These are phyloP conservation scores for Neurospora sp. DNA, from an alignment of 495 filamentous ascomycete genomes.

Conservation along the genomic window DNA sequence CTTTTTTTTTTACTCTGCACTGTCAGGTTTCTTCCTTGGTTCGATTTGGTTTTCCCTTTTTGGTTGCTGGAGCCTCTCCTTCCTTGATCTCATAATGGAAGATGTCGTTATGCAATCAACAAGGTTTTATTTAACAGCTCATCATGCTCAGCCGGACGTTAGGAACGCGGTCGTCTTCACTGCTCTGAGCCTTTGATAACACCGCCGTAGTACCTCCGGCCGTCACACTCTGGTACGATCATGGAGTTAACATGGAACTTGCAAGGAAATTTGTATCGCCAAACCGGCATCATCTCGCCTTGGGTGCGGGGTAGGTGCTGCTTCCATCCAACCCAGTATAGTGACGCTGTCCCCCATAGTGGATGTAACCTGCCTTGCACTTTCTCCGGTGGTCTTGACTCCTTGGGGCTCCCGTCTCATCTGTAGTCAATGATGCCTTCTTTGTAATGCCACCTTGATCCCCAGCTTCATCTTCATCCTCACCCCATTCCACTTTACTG, in stretches of 20 bases:
- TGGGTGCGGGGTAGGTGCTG: neutral
- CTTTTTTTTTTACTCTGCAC: neutral
- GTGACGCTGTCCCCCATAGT: neutral
- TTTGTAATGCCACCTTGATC: neutral
- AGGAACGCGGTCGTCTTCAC: neutral
- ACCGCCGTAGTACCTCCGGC: neutral
- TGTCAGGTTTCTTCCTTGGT: neutral
- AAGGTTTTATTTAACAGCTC: too few relatives aligned
- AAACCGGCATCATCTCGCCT: neutral
- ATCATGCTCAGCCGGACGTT: neutral
- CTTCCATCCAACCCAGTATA: neutral
- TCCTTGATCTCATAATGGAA: neutral
- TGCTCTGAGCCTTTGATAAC: neutral
- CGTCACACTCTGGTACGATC: neutral
- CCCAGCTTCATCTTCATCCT: neutral
- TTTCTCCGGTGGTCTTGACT: neutral
- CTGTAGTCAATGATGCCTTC: neutral
- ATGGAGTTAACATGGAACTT: neutral
- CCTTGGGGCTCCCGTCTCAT: neutral
- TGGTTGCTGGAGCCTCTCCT: neutral
- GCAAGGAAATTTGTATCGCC: neutral
- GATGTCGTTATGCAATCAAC: neutral
- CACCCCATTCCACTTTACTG: neutral
- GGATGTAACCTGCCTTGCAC: neutral
- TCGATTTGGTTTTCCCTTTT: neutral